Conservation (phyloP, 2,329 filamentous ascomycete species). For the Trichoderma gracile region DNA sequence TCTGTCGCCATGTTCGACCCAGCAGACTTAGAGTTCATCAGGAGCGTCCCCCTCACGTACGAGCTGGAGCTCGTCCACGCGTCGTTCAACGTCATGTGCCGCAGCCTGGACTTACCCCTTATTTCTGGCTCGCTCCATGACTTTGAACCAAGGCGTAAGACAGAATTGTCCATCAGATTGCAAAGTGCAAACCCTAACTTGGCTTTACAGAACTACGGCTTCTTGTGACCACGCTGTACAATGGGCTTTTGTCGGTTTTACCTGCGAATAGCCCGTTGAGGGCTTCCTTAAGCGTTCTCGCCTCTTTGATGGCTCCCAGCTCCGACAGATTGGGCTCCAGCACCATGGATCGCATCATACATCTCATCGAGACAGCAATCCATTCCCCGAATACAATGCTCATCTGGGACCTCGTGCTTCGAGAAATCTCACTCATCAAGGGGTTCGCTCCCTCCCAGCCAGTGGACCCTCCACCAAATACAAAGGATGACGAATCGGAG, state of each 20-base stretch:
- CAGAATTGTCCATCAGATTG: background rate
- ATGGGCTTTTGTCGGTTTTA: background rate
- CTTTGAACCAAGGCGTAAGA: background rate
- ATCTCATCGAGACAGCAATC: constrained; percentile 1
- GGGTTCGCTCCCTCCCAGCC: background rate
- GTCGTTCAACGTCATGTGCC: background rate
- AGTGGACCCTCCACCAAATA: background rate
- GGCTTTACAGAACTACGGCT: background rate
- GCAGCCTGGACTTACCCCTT: background rate
- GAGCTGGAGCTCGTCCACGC: background rate
- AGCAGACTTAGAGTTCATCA: background rate
- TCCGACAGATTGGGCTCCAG: background rate
- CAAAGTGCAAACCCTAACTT: background rate
- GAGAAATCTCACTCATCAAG: no score
- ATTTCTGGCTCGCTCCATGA: background rate
- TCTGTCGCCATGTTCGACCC: background rate
- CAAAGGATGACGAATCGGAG: background rate
- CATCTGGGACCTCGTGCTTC: background rate
- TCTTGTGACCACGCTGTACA: background rate
- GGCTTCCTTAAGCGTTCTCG: background rate
- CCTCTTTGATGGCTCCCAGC: background rate
- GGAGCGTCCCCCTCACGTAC: background rate
- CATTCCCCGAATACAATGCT: background rate
- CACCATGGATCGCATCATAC: constrained; percentile 7
- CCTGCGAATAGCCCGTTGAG: background rate